Conservation (phyloP, 305 asterid species). For the Lippia alba region DNA sequence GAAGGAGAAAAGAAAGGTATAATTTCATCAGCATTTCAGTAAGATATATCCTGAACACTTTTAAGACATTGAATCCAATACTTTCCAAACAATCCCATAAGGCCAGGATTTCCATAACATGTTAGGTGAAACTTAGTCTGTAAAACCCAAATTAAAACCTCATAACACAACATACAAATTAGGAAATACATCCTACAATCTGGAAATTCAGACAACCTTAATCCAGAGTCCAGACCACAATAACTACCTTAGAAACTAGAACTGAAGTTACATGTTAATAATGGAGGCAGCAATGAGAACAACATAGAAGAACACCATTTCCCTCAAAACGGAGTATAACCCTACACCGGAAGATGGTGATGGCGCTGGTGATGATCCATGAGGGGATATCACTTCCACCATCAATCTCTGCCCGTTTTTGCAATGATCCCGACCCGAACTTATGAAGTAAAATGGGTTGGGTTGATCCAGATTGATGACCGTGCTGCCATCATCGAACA, state of each 20-base stretch:
- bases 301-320: conserved; percentile 29
- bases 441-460: conserved; percentile 47
- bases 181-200: background rate
- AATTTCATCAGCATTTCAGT: conserved; percentile 29
- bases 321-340: conserved; percentile 12
- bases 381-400: conserved; percentile 45
- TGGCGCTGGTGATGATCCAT: conserved; percentile 38
- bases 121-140: background rate
- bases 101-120: background rate
- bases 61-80: too few species aligned
- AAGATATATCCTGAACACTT: conserved; percentile 31
- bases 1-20: conserved; percentile 29
- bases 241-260: background rate
- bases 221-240: background rate
- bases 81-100: too few species aligned
- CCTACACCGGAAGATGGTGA: conserved; percentile 38
- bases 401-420: conserved; percentile 52
- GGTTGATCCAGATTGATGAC: conserved; percentile 45
- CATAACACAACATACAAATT: background rate
- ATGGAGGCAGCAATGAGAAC: conserved; percentile 22
- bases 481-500: conserved; percentile 50
- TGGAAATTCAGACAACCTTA: background rate
- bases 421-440: conserved; percentile 55
- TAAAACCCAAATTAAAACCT: background rate
- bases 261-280: conserved; percentile 28